These are phyloP conservation scores for Moesziomyces antarcticus DNA, from an alignment of 1,284 basidiomycete genomes.

Conservation along the genomic window DNA sequence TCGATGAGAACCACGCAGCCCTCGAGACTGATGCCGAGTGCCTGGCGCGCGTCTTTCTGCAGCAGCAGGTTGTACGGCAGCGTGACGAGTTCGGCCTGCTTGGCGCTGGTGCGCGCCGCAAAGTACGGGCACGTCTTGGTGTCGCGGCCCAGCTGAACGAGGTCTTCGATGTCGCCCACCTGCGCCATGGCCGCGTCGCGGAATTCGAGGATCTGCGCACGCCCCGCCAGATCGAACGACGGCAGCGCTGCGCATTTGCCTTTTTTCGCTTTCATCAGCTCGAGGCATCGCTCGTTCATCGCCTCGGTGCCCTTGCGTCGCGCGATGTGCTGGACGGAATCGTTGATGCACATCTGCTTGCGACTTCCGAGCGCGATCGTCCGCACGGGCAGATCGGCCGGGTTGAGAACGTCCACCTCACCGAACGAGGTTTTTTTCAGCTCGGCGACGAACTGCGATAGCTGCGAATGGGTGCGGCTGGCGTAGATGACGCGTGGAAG, in stretches of 20 bases:
- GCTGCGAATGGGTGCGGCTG: slow-evolving; percentile 93
- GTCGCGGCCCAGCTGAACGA: slow-evolving; percentile 78
- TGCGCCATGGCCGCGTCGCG: slow-evolving; percentile 82
- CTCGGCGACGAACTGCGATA: slow-evolving; percentile 89
- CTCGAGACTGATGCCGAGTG: slow-evolving; percentile 81
- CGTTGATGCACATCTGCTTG: slow-evolving; percentile 92
- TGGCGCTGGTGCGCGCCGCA: slow-evolving; percentile 84
- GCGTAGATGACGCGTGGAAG: slow-evolving; percentile 80
- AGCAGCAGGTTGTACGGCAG: slow-evolving; percentile 94
- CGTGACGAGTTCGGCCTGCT: slow-evolving; percentile 90
- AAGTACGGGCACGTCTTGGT: slow-evolving; percentile 90
- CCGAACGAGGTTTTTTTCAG: slow-evolving; percentile 77
- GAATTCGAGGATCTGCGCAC: slow-evolving; percentile 78
- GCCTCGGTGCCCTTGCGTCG: slow-evolving; percentile 73
- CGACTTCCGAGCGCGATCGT: slow-evolving; percentile 78
- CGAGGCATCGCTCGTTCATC: slow-evolving; percentile 90
- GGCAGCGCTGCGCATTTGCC: slow-evolving; percentile 80
- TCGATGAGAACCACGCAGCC: slow-evolving; percentile 86
- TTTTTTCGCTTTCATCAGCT: slow-evolving; percentile 75
- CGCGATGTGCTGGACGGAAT: slow-evolving; percentile 74
- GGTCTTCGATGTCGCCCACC: slow-evolving; percentile 93
- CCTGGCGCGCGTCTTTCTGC: slow-evolving; percentile 84
- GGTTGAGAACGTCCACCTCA: slow-evolving; percentile 45
- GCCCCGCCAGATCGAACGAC: slow-evolving; percentile 67
- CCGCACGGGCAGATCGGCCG: slow-evolving; percentile 39